Percentiles rank a stretch among this genome's conserved stretches.
phyloP scores from a whole-genome alignment of 768 basidiomycete species.

The Trametes villosa region DNA sequence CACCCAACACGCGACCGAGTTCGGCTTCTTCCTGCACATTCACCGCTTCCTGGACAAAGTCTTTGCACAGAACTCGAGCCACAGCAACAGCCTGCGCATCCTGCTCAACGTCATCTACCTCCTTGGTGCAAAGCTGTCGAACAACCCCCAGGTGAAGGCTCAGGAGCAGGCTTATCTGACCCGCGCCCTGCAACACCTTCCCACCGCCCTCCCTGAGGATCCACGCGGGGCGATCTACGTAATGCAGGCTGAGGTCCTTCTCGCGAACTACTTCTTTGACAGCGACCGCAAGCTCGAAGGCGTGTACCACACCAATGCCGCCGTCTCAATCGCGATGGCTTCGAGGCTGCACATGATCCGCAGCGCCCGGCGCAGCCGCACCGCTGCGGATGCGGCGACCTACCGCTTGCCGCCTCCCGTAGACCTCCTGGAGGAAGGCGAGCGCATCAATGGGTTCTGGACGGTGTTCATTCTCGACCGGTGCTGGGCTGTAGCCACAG shows the following conservation, averaged over 20 bases:
- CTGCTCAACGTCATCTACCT: constrained; percentile 50
- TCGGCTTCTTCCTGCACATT: constrained; percentile 68
- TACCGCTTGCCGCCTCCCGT: constrained; percentile 40
- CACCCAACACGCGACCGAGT: constrained; percentile 55
- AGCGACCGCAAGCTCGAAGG: constrained; percentile 64
- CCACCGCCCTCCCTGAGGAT: constrained; percentile 39
- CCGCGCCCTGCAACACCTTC: constrained; percentile 53
- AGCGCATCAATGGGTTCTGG: constrained; percentile 72
- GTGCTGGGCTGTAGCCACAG: constrained; percentile 56
- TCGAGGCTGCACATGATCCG: constrained; percentile 34
- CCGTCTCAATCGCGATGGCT: constrained; percentile 40
- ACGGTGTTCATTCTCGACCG: constrained; percentile 62
- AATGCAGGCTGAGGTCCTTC: constrained; percentile 52
- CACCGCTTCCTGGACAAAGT: constrained; percentile 45
- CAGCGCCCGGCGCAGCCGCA: constrained; percentile 30
- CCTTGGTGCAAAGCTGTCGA: constrained; percentile 35
- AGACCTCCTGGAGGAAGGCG: constrained; percentile 62
- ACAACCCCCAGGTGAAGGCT: constrained; percentile 28
- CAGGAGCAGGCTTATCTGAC: constrained; percentile 49
- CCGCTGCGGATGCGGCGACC: constrained; percentile 24
- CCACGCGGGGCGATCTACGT: constrained; percentile 41
- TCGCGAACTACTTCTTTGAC: constrained; percentile 67
- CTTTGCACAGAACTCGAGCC: constrained; percentile 26
- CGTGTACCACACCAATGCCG: constrained; percentile 51
- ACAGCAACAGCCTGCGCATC: constrained; percentile 39